These are phyloP conservation scores for Clonostachys rosea DNA, from an alignment of 2,329 filamentous ascomycete species.

Conservation along the genomic window DNA sequence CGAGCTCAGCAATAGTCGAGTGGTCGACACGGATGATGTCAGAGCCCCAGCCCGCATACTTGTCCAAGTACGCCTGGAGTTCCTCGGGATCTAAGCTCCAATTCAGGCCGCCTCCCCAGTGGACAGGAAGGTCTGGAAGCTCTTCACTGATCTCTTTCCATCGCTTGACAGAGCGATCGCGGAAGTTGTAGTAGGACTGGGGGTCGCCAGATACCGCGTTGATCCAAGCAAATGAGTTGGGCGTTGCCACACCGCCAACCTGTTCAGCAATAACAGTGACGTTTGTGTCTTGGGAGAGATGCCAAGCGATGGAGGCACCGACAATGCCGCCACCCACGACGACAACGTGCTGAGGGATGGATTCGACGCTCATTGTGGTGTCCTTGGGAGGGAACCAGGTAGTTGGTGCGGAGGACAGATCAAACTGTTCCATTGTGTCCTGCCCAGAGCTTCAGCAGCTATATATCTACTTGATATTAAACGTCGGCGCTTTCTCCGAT, in stretches of 20 bases:
- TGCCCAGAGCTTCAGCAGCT: too few relatives aligned
- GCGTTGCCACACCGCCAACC: conserved; percentile 19
- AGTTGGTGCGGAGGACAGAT: too few relatives aligned
- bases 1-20: conserved; percentile 9
- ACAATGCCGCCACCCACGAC: conserved; percentile 18
- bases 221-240: conserved; percentile 23
- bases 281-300: conserved; percentile 12
- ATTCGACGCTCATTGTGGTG: too few relatives aligned
- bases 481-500: too few relatives aligned
- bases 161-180: conserved; percentile 15
- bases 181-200: conserved; percentile 18
- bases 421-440: too few relatives aligned
- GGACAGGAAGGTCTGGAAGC: conserved; percentile 13
- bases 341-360: conserved; percentile 5
- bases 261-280: conserved; percentile 19
- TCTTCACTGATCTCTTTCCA: conserved; percentile 13
- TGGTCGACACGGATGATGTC: conserved; percentile 11
- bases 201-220: conserved; percentile 17
- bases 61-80: conserved; percentile 10
- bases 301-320: conserved; percentile 22
- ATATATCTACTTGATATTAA: too few relatives aligned
- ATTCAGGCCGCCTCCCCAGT: conserved; percentile 15
- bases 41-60: conserved; percentile 15
- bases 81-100: conserved; percentile 13
- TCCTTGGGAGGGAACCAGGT: too few relatives aligned